A percentile compares a stretch with the other conserved stretches of the same genome.
These are phyloP conservation scores for Nothophytophthora sp. DNA, from an alignment of 352 stramenopile species.

Conservation along the genomic window DNA sequence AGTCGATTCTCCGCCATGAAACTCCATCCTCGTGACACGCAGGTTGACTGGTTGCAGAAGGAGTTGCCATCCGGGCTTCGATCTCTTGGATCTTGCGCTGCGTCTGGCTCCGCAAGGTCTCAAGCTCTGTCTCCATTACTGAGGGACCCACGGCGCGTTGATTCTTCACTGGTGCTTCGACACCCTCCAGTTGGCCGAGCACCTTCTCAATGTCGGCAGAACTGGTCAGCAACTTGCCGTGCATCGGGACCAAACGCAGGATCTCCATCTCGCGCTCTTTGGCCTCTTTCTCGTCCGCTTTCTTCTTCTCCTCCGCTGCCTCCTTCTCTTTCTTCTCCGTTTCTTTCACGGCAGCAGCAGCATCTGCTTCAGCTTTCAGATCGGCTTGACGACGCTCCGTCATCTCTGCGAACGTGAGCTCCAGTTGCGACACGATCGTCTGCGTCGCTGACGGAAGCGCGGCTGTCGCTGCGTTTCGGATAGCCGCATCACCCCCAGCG, in stretches of 20 bases:
- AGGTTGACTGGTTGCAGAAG: neutral
- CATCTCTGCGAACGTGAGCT: slow-evolving; percentile 43
- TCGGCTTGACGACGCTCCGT: slow-evolving; percentile 31
- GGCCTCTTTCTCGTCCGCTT: slow-evolving; percentile 21
- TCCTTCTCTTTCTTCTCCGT: slow-evolving; percentile 46
- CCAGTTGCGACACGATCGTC: slow-evolving; percentile 45
- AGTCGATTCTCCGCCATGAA: slow-evolving; percentile 23
- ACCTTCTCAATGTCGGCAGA: slow-evolving; percentile 48
- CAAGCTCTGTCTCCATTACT: slow-evolving; percentile 16
- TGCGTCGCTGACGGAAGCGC: slow-evolving; percentile 31
- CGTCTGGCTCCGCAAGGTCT: slow-evolving; percentile 15
- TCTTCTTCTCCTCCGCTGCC: slow-evolving; percentile 37
- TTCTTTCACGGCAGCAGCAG: slow-evolving; percentile 26
- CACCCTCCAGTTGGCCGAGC: slow-evolving; percentile 35
- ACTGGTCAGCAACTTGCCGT: slow-evolving; percentile 41
- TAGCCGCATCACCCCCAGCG: slow-evolving; percentile 4
- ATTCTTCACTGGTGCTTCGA: neutral
- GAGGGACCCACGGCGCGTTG: neutral
- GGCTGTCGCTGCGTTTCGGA: slow-evolving; percentile 10
- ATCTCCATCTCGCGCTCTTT: slow-evolving; percentile 46
- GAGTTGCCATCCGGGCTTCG: slow-evolving; percentile 19
- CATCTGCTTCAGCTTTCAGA: slow-evolving; percentile 32
- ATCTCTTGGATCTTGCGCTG: slow-evolving; percentile 34
- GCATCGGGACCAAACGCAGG: slow-evolving; percentile 42
- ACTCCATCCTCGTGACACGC: neutral